phyloP scores from a whole-genome alignment of 1,284 basidiomycete genomes.

The Schizopora paradoxa region DNA sequence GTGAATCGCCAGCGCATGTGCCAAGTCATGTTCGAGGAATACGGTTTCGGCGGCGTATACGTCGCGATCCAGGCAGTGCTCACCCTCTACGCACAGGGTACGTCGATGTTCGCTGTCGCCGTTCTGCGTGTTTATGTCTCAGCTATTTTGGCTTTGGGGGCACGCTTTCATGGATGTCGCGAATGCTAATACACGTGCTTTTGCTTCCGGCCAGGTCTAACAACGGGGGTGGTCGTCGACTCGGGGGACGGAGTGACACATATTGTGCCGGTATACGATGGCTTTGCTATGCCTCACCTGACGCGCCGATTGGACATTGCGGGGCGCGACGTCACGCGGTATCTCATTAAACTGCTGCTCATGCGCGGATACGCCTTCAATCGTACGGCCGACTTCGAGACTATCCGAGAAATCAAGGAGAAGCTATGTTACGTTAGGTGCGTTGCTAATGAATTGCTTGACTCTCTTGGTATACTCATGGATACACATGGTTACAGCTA shows the following conservation, averaged over 20 bases:
- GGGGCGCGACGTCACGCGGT: constrained; percentile 95
- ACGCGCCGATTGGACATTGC: constrained; percentile 95
- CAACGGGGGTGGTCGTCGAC: constrained; percentile 97
- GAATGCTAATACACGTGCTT: background rate
- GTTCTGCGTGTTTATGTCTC: background rate
- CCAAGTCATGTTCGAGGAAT: constrained; percentile 99
- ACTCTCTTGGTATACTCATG: background rate
- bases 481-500: constrained; percentile 51
- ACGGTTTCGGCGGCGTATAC: constrained; percentile 94
- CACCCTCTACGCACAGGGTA: constrained; percentile 96
- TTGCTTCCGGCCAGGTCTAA: constrained; percentile 73
- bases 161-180: background rate
- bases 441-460: constrained; percentile 18
- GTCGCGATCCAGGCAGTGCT: constrained; percentile 98
- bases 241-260: constrained; percentile 99
- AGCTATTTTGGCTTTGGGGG: background rate
- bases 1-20: constrained; percentile 91
- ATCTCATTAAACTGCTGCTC: constrained; percentile 95
- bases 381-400: constrained; percentile 98
- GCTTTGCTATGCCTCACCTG: constrained; percentile 91
- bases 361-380: constrained; percentile 99
- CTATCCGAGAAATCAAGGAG: constrained; percentile 98
- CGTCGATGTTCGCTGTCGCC: constrained; percentile 25
- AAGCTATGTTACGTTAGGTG: constrained; percentile 95
- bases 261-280: constrained; percentile 97